phyloP scores from a whole-genome alignment of 192 early-diverging fungal species.

The Dissophora globulifera region DNA sequence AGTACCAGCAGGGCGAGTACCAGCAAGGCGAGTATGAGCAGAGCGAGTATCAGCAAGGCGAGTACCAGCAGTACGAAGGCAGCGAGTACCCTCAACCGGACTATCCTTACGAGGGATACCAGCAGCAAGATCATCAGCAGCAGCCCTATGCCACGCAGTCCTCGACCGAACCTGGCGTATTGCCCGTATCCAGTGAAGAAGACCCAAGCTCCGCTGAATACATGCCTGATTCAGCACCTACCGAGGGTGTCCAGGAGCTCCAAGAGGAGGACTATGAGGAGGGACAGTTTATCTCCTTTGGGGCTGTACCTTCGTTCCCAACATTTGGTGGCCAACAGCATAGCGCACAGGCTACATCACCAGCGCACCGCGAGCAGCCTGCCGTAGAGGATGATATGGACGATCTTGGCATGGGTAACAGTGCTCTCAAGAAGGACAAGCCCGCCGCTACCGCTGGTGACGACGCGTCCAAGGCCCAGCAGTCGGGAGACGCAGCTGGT shows the following conservation, averaged over 20 bases:
- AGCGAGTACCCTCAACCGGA: conserved; percentile 7
- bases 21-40: conserved; percentile 4
- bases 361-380: neutral
- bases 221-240: neutral
- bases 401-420: conserved; percentile 72
- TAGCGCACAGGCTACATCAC: neutral
- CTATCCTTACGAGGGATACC: conserved; percentile 6
- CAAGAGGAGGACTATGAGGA: conserved; percentile 34
- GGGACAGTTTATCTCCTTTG: conserved; percentile 48
- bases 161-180: conserved; percentile 20
- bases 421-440: conserved; percentile 48
- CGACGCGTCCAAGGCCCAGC: neutral
- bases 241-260: conserved; percentile 13
- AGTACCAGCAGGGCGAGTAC: conserved; percentile 15
- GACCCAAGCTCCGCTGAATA: neutral
- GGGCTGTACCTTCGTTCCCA: conserved; percentile 40
- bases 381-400: conserved; percentile 65
- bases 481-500: neutral
- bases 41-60: conserved; percentile 1
- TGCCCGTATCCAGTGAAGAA: conserved; percentile 37
- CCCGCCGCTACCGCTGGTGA: neutral
- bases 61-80: neutral
- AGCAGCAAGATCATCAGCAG: conserved; percentile 1
- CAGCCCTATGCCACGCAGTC: neutral
- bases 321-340: conserved; percentile 35